Evolutionary conservation across 2,329 filamentous ascomycete species (phyloP).

Genomic region (Lizonia empirigonia): DNA sequence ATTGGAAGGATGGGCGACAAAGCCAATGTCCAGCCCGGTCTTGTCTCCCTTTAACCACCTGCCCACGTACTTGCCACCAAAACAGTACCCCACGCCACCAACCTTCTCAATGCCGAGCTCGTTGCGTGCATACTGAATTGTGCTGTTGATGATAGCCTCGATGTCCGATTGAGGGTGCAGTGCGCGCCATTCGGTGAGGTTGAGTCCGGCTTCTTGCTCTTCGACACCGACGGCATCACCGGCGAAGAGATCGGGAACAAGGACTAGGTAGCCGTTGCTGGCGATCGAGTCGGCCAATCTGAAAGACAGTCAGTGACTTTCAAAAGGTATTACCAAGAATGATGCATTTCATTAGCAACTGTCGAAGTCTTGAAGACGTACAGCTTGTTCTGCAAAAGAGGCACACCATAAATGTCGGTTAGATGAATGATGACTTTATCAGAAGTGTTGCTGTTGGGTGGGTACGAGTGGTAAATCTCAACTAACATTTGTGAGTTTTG

Average conservation of each 20-base stretch:
- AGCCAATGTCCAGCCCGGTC: constrained; percentile 64
- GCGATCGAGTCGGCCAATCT: constrained; percentile 45
- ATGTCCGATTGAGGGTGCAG: constrained; percentile 53
- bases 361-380: background rate
- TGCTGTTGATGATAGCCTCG: constrained; percentile 56
- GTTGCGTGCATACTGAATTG: constrained; percentile 63
- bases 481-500: constrained; percentile 14
- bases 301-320: background rate
- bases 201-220: constrained; percentile 71
- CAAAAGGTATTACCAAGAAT: background rate
- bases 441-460: constrained; percentile 21
- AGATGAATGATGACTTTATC: constrained; percentile 42
- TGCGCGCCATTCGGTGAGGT: constrained; percentile 52
- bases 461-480: constrained; percentile 30
- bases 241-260: constrained; percentile 45
- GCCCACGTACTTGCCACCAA: constrained; percentile 75
- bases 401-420: constrained; percentile 45
- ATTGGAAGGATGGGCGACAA: constrained; percentile 72
- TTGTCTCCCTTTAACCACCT: constrained; percentile 62
- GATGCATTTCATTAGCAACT: background rate
- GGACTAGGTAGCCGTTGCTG: constrained; percentile 40
- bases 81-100: constrained; percentile 73
- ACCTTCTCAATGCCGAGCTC: constrained; percentile 63
- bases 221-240: constrained; percentile 40
- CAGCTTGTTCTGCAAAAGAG: constrained; percentile 42